A percentile compares a stretch with the other conserved stretches of the same genome.
phyloP scores from a whole-genome alignment of 1,139 yeast species.

The Pichia sp. region DNA sequence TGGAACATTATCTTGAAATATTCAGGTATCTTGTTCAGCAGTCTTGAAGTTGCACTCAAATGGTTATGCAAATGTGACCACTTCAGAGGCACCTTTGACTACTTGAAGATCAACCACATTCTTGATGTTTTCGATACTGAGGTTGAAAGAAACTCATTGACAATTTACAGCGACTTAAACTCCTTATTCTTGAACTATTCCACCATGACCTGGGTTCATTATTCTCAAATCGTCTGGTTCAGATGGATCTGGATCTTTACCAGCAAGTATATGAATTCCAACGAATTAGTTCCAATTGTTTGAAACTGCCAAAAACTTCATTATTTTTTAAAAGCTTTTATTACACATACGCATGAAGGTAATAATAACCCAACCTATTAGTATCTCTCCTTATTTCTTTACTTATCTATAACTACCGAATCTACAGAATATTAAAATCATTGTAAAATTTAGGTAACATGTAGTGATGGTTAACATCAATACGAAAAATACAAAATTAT shows the following conservation, averaged over 20 bases:
- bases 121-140: neutral
- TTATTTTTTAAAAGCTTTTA: too few species aligned
- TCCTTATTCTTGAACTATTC: slow-evolving; percentile 59
- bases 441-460: too few species aligned
- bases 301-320: neutral
- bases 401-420: too few species aligned
- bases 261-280: slow-evolving; percentile 73
- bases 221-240: slow-evolving; percentile 94
- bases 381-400: too few species aligned
- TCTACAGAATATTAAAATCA: too few species aligned
- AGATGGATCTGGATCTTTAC: slow-evolving; percentile 83
- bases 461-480: too few species aligned
- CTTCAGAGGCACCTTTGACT: neutral
- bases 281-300: slow-evolving; percentile 49
- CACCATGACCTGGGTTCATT: slow-evolving; percentile 83
- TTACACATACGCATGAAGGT: neutral
- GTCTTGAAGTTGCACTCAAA: slow-evolving; percentile 34
- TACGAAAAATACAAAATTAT: too few species aligned
- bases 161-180: slow-evolving; percentile 52
- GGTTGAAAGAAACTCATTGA: slow-evolving; percentile 25
- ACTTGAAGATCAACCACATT: neutral
- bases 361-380: neutral
- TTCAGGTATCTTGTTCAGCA: slow-evolving; percentile 48
- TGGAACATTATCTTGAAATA: slow-evolving; percentile 51
- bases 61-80: slow-evolving; percentile 1